phyloP scores from a whole-genome alignment of 257 asterid genomes.

The Craterostigma plantagineum region DNA sequence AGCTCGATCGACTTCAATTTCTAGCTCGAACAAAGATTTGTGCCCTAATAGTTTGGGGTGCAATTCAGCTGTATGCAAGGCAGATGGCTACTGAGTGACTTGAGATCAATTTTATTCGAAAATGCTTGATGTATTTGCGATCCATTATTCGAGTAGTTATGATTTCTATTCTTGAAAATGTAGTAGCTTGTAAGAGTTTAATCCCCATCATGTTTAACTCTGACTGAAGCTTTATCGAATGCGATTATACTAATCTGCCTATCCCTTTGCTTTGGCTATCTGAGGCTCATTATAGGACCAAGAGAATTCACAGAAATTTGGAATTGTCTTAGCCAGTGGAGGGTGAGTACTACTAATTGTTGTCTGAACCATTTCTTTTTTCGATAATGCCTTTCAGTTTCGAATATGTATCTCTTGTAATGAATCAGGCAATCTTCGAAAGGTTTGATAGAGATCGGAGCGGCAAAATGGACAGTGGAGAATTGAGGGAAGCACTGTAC shows the following conservation, averaged over 20 bases:
- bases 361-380: conserved; percentile 3
- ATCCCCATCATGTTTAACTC: too few relatives aligned
- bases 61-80: too few relatives aligned
- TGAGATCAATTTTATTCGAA: too few relatives aligned
- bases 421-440: conserved; percentile 47
- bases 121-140: too few relatives aligned
- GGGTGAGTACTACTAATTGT: conserved; percentile 23
- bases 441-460: conserved; percentile 69
- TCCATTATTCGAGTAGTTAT: too few relatives aligned
- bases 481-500: conserved; percentile 59
- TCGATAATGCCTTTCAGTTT: neutral
- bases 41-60: too few relatives aligned
- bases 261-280: conserved; percentile 1
- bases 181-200: too few relatives aligned
- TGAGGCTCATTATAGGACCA: conserved; percentile 30
- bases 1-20: too few relatives aligned
- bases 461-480: conserved; percentile 60
- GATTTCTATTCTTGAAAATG: too few relatives aligned
- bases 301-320: conserved; percentile 62
- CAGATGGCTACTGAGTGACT: too few relatives aligned
- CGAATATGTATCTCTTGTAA: neutral
- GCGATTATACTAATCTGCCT: too few relatives aligned
- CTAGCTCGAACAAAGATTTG: neutral
- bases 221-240: too few relatives aligned
- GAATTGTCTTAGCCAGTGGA: conserved; percentile 79